Evolutionary conservation across 2,329 filamentous ascomycete genomes (phyloP).

Genomic region (Colletotrichum tropicale): DNA sequence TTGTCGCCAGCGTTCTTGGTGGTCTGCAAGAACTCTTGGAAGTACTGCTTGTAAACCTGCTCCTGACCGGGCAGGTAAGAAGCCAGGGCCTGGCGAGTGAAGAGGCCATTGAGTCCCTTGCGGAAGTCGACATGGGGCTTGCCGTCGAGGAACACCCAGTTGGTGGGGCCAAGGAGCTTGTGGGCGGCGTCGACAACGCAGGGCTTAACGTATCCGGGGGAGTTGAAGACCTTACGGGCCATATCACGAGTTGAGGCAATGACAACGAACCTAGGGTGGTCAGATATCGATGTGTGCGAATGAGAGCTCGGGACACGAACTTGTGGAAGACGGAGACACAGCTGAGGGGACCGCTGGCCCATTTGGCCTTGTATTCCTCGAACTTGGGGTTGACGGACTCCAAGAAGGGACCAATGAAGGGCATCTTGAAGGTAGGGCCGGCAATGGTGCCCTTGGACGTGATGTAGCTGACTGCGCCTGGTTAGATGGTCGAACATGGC

Average conservation of each 20-base stretch:
- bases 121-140: constrained; percentile 96
- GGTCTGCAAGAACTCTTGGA: constrained; percentile 76
- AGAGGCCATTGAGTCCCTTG: constrained; percentile 93
- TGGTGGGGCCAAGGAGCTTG: constrained; percentile 89
- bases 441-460: constrained; percentile 77
- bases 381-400: constrained; percentile 93
- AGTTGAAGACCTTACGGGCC: constrained; percentile 96
- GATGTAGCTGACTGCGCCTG: constrained; percentile 70
- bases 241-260: constrained; percentile 95
- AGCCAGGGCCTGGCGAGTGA: constrained; percentile 88
- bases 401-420: constrained; percentile 95
- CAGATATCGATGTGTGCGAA: not conserved
- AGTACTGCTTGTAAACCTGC: constrained; percentile 88
- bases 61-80: constrained; percentile 91
- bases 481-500: not conserved
- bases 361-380: constrained; percentile 89
- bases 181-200: constrained; percentile 94
- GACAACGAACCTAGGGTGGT: constrained; percentile 79
- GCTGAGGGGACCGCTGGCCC: constrained; percentile 88
- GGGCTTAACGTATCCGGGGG: constrained; percentile 88
- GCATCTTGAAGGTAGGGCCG: constrained; percentile 77
- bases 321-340: constrained; percentile 99
- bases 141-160: constrained; percentile 98
- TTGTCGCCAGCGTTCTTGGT: constrained; percentile 75
- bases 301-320: constrained; percentile 32